Percentiles rank a stretch among this genome's conserved stretches.
These are phyloP conservation scores for Ceriops tagal DNA, from an alignment of 345 rosid species.

Conservation along the genomic window DNA sequence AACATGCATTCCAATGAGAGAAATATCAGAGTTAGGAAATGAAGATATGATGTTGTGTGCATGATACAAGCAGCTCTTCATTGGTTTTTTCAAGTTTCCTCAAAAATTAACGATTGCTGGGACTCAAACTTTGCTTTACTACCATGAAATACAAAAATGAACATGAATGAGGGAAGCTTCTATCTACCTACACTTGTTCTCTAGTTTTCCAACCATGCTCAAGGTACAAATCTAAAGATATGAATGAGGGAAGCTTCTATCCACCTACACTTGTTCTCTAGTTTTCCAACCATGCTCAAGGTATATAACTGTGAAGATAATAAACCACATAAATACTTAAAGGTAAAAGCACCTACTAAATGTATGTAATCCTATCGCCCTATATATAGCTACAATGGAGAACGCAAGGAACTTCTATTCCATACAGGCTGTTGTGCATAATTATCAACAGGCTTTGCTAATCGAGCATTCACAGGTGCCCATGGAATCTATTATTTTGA, in stretches of 20 bases:
- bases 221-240: background rate
- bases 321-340: background rate
- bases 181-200: background rate
- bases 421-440: background rate
- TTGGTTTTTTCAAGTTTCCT: no score
- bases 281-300: background rate
- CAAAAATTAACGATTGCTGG: background rate
- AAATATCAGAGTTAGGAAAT: background rate
- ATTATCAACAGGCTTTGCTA: background rate
- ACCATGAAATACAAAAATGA: conserved; percentile 7
- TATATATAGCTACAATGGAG: background rate
- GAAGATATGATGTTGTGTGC: background rate
- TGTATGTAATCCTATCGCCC: background rate
- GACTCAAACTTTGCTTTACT: background rate
- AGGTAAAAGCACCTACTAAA: background rate
- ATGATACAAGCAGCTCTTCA: background rate
- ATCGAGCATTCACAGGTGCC: background rate
- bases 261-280: background rate
- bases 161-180: background rate
- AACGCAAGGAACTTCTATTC: background rate
- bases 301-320: background rate
- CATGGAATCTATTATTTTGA: background rate
- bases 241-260: background rate
- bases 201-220: background rate
- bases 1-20: background rate